Percentiles rank a stretch among this genome's conserved stretches.
These are phyloP conservation scores for Bretziella fagacearum DNA, from an alignment of 2,329 filamentous ascomycete genomes.

Conservation along the genomic window DNA sequence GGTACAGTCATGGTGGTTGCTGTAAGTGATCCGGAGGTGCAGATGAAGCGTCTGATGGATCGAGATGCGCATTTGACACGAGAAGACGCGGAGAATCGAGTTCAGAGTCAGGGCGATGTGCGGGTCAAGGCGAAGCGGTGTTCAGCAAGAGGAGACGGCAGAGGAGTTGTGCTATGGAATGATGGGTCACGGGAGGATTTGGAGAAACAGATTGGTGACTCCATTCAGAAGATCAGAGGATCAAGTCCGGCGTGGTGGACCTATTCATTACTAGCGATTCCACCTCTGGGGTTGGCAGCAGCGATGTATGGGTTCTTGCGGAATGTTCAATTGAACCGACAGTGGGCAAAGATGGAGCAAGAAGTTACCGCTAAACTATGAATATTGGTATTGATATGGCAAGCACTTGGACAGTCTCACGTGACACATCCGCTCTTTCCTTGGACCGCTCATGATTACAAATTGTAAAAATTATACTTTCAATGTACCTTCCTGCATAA, in stretches of 20 bases:
- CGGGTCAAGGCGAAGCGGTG: constrained; percentile 64
- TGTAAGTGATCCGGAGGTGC: constrained; percentile 59
- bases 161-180: constrained; percentile 80
- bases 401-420: no score
- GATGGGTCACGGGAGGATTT: constrained; percentile 59
- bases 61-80: constrained; percentile 61
- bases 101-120: constrained; percentile 75
- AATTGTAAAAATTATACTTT: no score
- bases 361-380: constrained; percentile 29
- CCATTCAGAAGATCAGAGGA: constrained; percentile 44
- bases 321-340: constrained; percentile 49
- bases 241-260: constrained; percentile 71
- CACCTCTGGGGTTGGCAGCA: constrained; percentile 53
- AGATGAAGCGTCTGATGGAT: constrained; percentile 61
- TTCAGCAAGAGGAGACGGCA: constrained; percentile 43
- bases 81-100: constrained; percentile 79
- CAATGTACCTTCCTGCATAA: no score
- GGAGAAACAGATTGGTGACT: constrained; percentile 45
- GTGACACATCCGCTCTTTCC: no score
- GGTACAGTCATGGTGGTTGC: constrained; percentile 76
- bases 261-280: constrained; percentile 50
- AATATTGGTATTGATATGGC: constrained; percentile 11
- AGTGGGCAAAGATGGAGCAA: constrained; percentile 47
- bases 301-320: constrained; percentile 56
- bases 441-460: no score